Base-by-base conservation (phyloP, 2,329 filamentous ascomycete species). In the Alternaria brassicae region DNA sequence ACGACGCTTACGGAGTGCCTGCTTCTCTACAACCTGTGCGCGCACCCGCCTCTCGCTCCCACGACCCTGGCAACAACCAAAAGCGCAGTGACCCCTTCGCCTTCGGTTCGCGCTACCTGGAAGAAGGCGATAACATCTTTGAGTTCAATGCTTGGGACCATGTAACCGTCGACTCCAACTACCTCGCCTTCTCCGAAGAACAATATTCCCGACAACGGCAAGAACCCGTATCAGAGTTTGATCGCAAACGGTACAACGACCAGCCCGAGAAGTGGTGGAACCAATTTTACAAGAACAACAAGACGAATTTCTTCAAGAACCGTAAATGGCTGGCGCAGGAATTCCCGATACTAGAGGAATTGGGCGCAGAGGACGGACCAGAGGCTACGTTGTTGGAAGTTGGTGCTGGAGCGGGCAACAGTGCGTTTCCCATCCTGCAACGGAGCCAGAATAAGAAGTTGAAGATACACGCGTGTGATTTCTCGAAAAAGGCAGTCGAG, bases 111-210 rank as follows among this genome's bases (percentile, higher is more conserved):
- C 91, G 94, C 60, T 91, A 86, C 72, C 87, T 99, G 51, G 88
- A 91, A 71, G 85, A 94, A 77, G 87, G 88, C 74, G 93, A 97
- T 81, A 86, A 98, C 76, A 91, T 96, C 72, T 99, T 94, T 81
- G 91, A 96, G 78, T 97, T 95, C 86, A 99, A 99, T 79, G 95
- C 95, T 36, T 99, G 95, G 95, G 95, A 99, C 77, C 94, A 99
- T 77, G 95, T 98, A 75, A 90, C 94, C 79, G 93, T 93, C 76
- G 94, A 98, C 81, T 88, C 92, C 69, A 85, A 89, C 39, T 98
- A 97, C 84, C 89, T 90, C 74, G 87, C 91, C 74, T 97, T 95
- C 78, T 89, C 93, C 61, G 88, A 93, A 79, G 81, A 88, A 73
- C 95, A 98, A 81, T 94, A 91, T 75, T 86, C 87, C 45, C 90